A percentile compares a stretch with the other conserved stretches of the same genome.
These are phyloP conservation scores for Cyberlindnera sargentensis DNA, from an alignment of 805 yeast genomes.

Conservation along the genomic window DNA sequence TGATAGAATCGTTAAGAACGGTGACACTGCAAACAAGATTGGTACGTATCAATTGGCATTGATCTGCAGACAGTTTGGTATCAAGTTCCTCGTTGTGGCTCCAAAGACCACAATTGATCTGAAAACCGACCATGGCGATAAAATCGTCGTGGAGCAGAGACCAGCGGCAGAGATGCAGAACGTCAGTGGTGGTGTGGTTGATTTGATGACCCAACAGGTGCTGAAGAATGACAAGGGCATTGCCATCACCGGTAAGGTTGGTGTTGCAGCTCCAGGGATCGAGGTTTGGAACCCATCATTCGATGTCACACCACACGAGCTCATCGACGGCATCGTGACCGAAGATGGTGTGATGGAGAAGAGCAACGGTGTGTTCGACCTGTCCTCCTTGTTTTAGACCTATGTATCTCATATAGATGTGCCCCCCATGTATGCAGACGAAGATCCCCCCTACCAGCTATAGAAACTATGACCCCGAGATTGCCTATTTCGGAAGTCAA, in stretches of 20 bases:
- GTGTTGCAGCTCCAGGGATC: conserved; percentile 79
- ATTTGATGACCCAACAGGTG: conserved; percentile 22
- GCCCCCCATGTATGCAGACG: no score
- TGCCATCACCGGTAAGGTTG: conserved; percentile 45
- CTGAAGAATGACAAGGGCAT: conserved; percentile 21
- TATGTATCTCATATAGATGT: no score
- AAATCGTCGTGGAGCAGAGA: conserved; percentile 81
- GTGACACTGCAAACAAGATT: conserved; percentile 94
- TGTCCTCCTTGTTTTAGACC: conserved; percentile 20
- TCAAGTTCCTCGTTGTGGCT: conserved; percentile 90
- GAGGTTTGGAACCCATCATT: conserved; percentile 95
- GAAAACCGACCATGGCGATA: conserved; percentile 57
- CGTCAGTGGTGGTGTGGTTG: conserved; percentile 60
- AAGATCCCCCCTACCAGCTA: no score
- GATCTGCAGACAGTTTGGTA: conserved; percentile 54
- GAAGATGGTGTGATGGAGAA: conserved; percentile 60
- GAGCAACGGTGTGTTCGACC: conserved; percentile 44
- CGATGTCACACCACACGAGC: conserved; percentile 80
- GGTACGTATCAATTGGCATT: conserved; percentile 90
- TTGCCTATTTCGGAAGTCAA: no score
- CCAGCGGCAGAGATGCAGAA: conserved; percentile 73
- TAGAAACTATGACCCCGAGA: no score
- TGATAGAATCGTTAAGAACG: conserved; percentile 86
- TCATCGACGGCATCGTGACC: conserved; percentile 86
- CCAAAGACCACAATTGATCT: conserved; percentile 88